Conservation (phyloP, 78 protist genomes). For the Dictyostelium intermedium region DNA sequence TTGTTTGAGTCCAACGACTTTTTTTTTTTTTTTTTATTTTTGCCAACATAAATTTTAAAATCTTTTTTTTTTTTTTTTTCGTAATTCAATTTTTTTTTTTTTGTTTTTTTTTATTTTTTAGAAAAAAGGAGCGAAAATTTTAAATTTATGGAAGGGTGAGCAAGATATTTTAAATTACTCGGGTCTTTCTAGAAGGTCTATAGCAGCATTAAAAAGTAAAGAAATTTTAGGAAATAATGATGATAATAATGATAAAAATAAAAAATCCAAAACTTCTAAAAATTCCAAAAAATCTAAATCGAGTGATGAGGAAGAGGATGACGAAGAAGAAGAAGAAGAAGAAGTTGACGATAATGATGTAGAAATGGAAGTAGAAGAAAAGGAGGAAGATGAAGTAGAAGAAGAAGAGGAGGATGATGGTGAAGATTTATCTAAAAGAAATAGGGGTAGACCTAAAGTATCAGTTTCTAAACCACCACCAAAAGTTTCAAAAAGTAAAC, state of each 20-base stretch:
- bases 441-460: not conserved
- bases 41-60: not conserved
- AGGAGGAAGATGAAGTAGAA: not conserved
- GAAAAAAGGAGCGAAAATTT: not conserved
- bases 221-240: not conserved
- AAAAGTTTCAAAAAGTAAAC: not conserved
- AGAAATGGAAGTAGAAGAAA: not conserved
- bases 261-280: not conserved
- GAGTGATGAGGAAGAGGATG: not conserved
- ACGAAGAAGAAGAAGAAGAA: not conserved
- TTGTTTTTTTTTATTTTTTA: not conserved
- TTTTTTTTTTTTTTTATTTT: not conserved
- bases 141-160: not conserved
- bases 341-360: not conserved
- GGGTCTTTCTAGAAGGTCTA: not conserved
- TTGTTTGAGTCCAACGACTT: not conserved
- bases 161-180: not conserved
- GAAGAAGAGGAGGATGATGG: not conserved
- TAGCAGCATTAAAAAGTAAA: constrained; percentile 5
- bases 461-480: not conserved
- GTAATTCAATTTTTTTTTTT: not conserved
- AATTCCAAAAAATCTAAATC: not conserved
- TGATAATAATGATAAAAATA: not conserved
- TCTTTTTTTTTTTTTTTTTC: not conserved
- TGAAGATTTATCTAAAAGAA: not conserved